These are phyloP conservation scores for Aciculoconidium aculeatum DNA, from an alignment of 805 yeast species.

Conservation along the genomic window DNA sequence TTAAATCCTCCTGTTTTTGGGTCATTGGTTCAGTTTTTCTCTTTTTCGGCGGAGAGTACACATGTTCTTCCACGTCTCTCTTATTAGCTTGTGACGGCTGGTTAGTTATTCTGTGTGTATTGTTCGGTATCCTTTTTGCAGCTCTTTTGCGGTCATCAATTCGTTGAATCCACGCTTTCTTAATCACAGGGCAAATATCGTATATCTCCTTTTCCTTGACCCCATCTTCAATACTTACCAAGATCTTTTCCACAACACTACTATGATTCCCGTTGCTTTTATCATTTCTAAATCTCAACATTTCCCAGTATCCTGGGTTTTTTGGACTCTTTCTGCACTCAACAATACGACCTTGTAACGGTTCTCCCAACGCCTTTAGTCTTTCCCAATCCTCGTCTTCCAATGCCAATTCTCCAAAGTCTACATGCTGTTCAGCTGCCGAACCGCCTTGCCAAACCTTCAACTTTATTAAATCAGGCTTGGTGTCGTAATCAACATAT, in stretches of 20 bases:
- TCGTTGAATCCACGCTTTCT: conserved; percentile 58
- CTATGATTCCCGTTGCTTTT: conserved; percentile 83
- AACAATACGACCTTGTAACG: conserved; percentile 81
- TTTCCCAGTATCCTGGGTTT: conserved; percentile 63
- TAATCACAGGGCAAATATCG: conserved; percentile 50
- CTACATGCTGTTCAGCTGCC: conserved; percentile 50
- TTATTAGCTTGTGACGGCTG: conserved; percentile 5
- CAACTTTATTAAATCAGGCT: conserved; percentile 58
- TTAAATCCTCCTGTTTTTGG: conserved; percentile 12
- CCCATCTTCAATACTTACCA: conserved; percentile 80
- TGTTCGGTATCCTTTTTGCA: conserved; percentile 7
- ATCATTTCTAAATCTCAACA: conserved; percentile 89
- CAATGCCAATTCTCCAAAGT: conserved; percentile 59
- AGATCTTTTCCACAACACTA: conserved; percentile 73
- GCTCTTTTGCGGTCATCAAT: conserved; percentile 29
- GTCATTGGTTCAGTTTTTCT: conserved; percentile 6
- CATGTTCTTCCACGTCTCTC: too few species aligned
- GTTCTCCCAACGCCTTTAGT: conserved; percentile 64
- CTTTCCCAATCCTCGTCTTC: conserved; percentile 76
- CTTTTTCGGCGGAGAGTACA: conserved; percentile 3
- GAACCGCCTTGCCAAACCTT: conserved; percentile 73
- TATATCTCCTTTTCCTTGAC: conserved; percentile 75
- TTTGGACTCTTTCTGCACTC: conserved; percentile 70
- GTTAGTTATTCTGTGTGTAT: neutral
- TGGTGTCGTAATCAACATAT: conserved; percentile 75